These are phyloP conservation scores for Capsicum baccatum DNA, from an alignment of 257 asterid genomes.

Conservation along the genomic window DNA sequence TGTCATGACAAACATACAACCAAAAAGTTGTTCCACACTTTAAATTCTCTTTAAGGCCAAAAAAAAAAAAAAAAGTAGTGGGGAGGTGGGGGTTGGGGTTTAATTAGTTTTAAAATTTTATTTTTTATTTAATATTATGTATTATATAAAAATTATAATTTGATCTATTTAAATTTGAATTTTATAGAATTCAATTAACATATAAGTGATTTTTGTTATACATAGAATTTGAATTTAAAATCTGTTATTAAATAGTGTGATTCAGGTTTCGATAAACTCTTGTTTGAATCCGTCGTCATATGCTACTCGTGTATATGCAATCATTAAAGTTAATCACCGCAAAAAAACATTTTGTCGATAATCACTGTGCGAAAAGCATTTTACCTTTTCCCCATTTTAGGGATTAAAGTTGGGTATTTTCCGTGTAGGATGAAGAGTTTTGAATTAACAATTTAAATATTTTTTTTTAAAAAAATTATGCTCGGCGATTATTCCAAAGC, in stretches of 20 bases:
- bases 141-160: background rate
- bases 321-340: background rate
- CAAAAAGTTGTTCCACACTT: constrained; percentile 35
- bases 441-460: background rate
- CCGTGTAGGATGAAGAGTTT: background rate
- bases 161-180: background rate
- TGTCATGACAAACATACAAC: constrained; percentile 61
- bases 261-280: background rate
- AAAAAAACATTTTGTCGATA: background rate
- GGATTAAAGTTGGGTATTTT: background rate
- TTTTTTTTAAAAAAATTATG: background rate
- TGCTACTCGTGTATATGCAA: background rate
- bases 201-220: too few species aligned
- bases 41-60: background rate
- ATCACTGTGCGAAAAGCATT: background rate
- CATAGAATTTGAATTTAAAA: background rate
- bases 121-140: background rate
- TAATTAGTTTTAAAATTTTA: background rate
- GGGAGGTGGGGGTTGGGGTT: background rate
- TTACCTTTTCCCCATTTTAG: background rate
- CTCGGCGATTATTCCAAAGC: background rate
- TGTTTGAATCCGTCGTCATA: background rate
- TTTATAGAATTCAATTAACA: background rate
- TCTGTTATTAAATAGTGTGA: too few species aligned
- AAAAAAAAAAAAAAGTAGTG: background rate